Evolutionary conservation across 169 alveolate genomes (phyloP).

Genomic region (Amoebophrya sp.): DNA sequence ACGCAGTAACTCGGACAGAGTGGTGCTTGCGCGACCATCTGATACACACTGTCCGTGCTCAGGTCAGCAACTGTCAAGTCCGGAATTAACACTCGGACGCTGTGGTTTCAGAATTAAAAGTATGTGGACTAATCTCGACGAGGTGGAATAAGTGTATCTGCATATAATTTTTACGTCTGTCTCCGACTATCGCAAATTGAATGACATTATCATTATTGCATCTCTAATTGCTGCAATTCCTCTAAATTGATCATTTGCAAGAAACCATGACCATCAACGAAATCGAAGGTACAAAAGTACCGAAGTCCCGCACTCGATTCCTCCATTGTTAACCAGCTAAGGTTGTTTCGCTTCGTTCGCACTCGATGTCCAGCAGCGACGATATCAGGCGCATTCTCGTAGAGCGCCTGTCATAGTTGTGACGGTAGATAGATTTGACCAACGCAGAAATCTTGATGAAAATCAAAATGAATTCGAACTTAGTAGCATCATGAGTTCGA

Average conservation of each 20-base stretch:
- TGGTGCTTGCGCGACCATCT: neutral
- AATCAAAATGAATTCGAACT: neutral
- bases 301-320: too few relatives aligned
- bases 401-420: neutral
- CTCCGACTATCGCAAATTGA: too few relatives aligned
- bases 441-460: neutral
- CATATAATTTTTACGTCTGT: too few relatives aligned
- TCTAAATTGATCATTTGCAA: too few relatives aligned
- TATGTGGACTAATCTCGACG: too few relatives aligned
- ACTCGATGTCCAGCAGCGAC: neutral
- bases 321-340: neutral
- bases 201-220: too few relatives aligned
- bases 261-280: too few relatives aligned
- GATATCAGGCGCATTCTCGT: neutral
- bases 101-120: too few relatives aligned
- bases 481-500: neutral
- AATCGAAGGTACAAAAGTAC: too few relatives aligned
- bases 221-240: too few relatives aligned
- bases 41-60: neutral
- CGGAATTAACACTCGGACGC: neutral
- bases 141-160: too few relatives aligned
- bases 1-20: neutral
- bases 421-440: too few relatives aligned
- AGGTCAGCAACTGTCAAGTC: neutral
- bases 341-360: neutral